Base-by-base conservation (phyloP, 768 basidiomycete species). In the Russula lepida region DNA sequence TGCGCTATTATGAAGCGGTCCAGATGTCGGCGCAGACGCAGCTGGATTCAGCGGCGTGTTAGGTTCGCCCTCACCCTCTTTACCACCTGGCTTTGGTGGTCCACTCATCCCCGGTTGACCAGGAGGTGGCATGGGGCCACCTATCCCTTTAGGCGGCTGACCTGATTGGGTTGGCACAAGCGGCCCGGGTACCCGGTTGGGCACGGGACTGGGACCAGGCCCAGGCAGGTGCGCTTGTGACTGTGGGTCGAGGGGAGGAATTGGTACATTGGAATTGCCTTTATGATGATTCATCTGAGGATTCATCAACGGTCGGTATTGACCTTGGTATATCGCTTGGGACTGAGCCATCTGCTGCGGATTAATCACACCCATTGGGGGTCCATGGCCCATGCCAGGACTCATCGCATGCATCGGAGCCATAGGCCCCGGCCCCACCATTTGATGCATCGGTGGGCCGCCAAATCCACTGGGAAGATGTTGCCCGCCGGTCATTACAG, bases 401-500 rank as follows among this genome's bases (percentile, higher is more conserved):
- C 51, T 58, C 52, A 63, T 63, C 9, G 30, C 52, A n/a, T 63
- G 62, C 62, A 63, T 63, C 4, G 52, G 57, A 8, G 47, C 33
- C 60, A 51, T 56, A 19, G 25, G 65, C 15, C 47, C 46, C 30
- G 37, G 65, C 6, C 35, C 41, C 56, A 58, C 35, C 21, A 62
- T 58, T 35, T 39, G 61, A 37, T 62, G 61, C 56, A 63, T 54
- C 30, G 46, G 61, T 3, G 60, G 55, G 17, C 44, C 56, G 11
- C 50, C 50, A n/a, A 63, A 63, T 15, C 52, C 57, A 37, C 33
- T 48, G 35, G 63, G 56, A 43, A 58, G 65, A 7, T 67, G 46
- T 54, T 75, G 68, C 74, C 74, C 74, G 54, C 74, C 78, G 49
- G 71, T 67, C 70, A 75, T 74, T 49, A 74, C 75, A n/a, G 70